These are phyloP conservation scores for Phoenix roebelenii DNA, from an alignment of 176 grass and related monocot species.

Conservation along the genomic window DNA sequence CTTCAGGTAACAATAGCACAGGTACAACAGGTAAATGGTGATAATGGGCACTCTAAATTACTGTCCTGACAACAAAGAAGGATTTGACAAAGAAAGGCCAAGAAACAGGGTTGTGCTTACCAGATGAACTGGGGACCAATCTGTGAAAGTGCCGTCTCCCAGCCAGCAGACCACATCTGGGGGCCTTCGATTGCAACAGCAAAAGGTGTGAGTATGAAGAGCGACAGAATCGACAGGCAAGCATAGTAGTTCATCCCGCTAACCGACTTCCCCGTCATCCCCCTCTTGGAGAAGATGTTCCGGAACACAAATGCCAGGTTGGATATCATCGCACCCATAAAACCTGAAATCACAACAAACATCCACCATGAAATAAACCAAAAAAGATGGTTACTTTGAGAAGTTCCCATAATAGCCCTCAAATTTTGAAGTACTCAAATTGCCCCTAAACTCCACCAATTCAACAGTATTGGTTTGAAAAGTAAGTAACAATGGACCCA, in stretches of 20 bases:
- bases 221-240: constrained; percentile 75
- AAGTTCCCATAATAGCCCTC: too few relatives aligned
- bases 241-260: constrained; percentile 98
- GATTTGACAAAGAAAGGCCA: too few relatives aligned
- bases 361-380: not conserved
- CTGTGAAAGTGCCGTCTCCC: constrained; percentile 61
- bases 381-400: too few relatives aligned
- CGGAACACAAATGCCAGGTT: constrained; percentile 96
- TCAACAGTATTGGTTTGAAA: too few relatives aligned
- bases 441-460: too few relatives aligned
- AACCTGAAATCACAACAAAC: constrained; percentile 44
- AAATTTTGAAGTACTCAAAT: too few relatives aligned
- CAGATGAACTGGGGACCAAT: constrained; percentile 75
- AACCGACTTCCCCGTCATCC: constrained; percentile 84
- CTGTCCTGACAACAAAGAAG: too few relatives aligned
- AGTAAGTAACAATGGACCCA: too few relatives aligned
- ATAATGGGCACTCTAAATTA: too few relatives aligned
- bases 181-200: constrained; percentile 84
- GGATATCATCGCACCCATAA: constrained; percentile 98
- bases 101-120: constrained; percentile 28
- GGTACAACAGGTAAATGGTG: too few relatives aligned
- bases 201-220: constrained; percentile 83
- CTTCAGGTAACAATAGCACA: too few relatives aligned
- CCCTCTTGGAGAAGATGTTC: constrained; percentile 88
- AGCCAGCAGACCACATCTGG: constrained; percentile 80